These are phyloP conservation scores for Pseudocercospora fuligena DNA, from an alignment of 2,329 filamentous ascomycete genomes.

Conservation along the genomic window DNA sequence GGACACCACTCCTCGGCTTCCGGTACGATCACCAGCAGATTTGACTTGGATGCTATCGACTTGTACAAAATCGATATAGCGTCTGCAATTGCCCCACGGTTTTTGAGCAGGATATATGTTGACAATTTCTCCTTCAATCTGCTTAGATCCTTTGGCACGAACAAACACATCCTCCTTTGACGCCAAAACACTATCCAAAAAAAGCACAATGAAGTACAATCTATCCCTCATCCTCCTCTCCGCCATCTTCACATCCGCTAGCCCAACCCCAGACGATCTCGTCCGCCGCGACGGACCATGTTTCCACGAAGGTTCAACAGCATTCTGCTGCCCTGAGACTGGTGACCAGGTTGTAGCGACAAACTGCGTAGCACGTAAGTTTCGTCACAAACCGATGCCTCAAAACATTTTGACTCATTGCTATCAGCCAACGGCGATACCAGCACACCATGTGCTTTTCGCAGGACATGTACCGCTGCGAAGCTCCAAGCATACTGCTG, in stretches of 20 bases:
- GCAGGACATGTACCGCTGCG: neutral
- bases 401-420: neutral
- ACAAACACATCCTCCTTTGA: neutral
- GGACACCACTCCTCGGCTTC: neutral
- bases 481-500: constrained; percentile 8
- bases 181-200: no score
- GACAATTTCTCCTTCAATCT: neutral
- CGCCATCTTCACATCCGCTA: neutral
- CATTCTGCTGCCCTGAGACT: constrained; percentile 8
- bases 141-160: neutral
- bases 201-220: neutral
- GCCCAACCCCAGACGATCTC: neutral
- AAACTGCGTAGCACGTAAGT: constrained; percentile 1
- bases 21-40: neutral
- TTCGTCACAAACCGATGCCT: neutral
- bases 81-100: neutral
- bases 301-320: constrained; percentile 1
- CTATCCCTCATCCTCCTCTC: neutral
- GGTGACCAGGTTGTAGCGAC: neutral
- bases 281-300: constrained; percentile 1
- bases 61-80: neutral
- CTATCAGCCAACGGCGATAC: neutral
- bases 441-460: constrained; percentile 1
- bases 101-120: neutral
- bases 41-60: no score